Conservation (phyloP, 345 rosid genomes). For the Lepidium aucheri region DNA sequence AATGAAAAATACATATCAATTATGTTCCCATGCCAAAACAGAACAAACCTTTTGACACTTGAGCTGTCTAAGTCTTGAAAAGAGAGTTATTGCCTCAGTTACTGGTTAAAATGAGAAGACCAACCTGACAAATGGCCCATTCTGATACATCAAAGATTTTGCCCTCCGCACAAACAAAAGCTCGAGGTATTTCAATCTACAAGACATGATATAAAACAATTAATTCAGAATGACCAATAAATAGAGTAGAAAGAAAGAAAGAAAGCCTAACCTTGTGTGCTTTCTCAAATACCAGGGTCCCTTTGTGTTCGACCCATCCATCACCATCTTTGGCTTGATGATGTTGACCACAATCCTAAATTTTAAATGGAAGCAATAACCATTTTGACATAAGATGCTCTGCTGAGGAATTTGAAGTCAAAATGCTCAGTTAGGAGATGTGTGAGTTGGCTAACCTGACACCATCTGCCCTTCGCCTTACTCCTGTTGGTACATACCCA, state of each 20-base stretch:
- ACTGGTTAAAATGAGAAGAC: constrained; percentile 11
- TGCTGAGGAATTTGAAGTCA: background rate
- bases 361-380: background rate
- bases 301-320: constrained; percentile 93
- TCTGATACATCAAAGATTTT: constrained; percentile 94
- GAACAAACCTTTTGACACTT: background rate
- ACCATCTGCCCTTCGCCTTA: constrained; percentile 86
- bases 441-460: constrained; percentile 47
- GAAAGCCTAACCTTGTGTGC: constrained; percentile 52
- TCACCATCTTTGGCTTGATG: constrained; percentile 97
- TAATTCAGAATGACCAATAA: background rate
- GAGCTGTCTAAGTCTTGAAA: background rate
- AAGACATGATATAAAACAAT: constrained; percentile 9
- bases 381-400: background rate
- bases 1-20: background rate
- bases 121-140: constrained; percentile 96
- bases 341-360: constrained; percentile 79
- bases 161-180: constrained; percentile 93
- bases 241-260: background rate
- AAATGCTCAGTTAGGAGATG: background rate
- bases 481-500: constrained; percentile 86
- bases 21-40: background rate
- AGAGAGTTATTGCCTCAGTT: background rate
- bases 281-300: constrained; percentile 57
- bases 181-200: constrained; percentile 87